These are phyloP conservation scores for Nannochloropsis limnetica DNA, from an alignment of 352 stramenopile species.

Conservation along the genomic window DNA sequence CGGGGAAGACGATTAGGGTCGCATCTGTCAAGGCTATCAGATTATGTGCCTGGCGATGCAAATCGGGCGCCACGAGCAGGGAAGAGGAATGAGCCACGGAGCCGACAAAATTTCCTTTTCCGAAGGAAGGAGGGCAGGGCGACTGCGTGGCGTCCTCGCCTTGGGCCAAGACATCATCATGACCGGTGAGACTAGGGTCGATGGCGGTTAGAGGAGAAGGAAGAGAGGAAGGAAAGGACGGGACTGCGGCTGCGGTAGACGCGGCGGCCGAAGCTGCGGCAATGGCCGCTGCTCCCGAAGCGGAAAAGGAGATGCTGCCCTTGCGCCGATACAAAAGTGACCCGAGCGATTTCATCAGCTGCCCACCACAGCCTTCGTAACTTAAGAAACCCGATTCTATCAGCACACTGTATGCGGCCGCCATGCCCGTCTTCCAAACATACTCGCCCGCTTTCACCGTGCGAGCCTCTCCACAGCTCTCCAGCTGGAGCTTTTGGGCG, in stretches of 20 bases:
- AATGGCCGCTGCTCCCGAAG: conserved; percentile 20
- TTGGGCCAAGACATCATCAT: background rate
- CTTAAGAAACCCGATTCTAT: conserved; percentile 66
- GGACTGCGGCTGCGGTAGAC: background rate
- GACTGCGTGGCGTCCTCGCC: conserved; percentile 1
- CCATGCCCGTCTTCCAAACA: conserved; percentile 64
- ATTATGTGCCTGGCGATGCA: conserved; percentile 27
- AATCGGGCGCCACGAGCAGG: conserved; percentile 27
- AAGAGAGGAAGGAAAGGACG: background rate
- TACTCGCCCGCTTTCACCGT: conserved; percentile 62
- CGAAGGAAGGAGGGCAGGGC: background rate
- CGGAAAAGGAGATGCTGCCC: conserved; percentile 30
- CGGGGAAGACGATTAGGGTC: conserved; percentile 40
- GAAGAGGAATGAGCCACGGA: conserved; percentile 29
- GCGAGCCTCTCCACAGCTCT: conserved; percentile 64
- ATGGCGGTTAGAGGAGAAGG: background rate
- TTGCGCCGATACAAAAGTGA: conserved; percentile 33
- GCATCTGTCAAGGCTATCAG: conserved; percentile 39
- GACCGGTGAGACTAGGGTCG: background rate
- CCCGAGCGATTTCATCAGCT: conserved; percentile 37
- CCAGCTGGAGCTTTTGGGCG: conserved; percentile 70
- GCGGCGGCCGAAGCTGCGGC: background rate
- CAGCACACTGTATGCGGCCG: conserved; percentile 63
- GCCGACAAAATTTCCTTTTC: background rate
- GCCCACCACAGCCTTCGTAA: conserved; percentile 38